These are phyloP conservation scores for Lasiosphaeria ovina DNA, from an alignment of 495 filamentous ascomycete genomes.

Conservation along the genomic window DNA sequence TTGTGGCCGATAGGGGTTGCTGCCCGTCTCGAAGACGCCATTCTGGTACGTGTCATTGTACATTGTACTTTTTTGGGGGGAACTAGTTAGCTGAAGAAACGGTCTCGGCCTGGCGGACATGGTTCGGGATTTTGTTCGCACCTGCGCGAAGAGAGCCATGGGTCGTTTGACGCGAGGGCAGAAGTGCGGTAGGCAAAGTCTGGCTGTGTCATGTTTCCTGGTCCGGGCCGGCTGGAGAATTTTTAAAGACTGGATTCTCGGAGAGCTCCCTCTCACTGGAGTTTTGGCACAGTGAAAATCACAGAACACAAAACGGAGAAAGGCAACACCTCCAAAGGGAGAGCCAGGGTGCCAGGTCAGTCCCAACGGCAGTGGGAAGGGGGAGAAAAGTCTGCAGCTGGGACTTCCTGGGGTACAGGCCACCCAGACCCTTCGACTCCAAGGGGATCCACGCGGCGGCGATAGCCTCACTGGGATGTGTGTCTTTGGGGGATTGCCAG, in stretches of 20 bases:
- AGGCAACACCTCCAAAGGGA: not conserved
- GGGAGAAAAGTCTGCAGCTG: slow-evolving; percentile 29
- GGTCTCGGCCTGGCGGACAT: slow-evolving; percentile 18
- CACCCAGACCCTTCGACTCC: slow-evolving; percentile 27
- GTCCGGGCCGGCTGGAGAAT: slow-evolving; percentile 8
- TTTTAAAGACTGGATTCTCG: slow-evolving; percentile 17
- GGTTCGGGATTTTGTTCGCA: slow-evolving; percentile 39
- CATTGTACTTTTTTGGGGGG: slow-evolving; percentile 33
- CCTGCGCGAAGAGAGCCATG: slow-evolving; percentile 48
- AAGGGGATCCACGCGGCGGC: slow-evolving; percentile 33
- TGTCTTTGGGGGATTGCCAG: slow-evolving; percentile 23
- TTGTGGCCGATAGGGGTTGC: slow-evolving; percentile 39
- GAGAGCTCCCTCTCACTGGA: slow-evolving; percentile 9
- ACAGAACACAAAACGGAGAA: slow-evolving; percentile 26
- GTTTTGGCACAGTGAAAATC: slow-evolving; percentile 18
- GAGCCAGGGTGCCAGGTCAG: slow-evolving; percentile 7
- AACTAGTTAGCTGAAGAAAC: slow-evolving; percentile 33
- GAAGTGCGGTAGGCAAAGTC: slow-evolving; percentile 42
- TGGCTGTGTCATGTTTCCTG: slow-evolving; percentile 39
- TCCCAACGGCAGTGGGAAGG: slow-evolving; percentile 22
- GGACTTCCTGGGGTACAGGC: slow-evolving; percentile 32
- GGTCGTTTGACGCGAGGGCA: slow-evolving; percentile 41
- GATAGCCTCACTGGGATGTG: slow-evolving; percentile 34
- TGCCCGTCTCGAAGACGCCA: slow-evolving; percentile 31
- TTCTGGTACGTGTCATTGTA: slow-evolving; percentile 38